A percentile compares a stretch with the other conserved stretches of the same genome.
These are phyloP conservation scores for Sequoiadendron giganteum DNA, from an alignment of 75 land plant genomes.

Conservation along the genomic window DNA sequence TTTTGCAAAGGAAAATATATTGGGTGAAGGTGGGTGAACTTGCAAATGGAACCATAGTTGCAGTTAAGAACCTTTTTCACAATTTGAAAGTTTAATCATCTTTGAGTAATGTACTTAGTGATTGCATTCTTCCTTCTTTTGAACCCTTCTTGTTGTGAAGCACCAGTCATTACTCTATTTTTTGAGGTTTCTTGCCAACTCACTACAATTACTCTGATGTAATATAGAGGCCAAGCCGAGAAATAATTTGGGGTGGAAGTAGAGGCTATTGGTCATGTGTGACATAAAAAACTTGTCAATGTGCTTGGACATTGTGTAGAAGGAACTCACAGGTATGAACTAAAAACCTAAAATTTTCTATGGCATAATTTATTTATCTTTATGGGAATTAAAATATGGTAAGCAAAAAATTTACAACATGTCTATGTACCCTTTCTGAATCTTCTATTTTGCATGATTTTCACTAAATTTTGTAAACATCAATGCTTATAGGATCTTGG, in stretches of 20 bases:
- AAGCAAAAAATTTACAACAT: neutral
- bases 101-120: neutral
- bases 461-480: neutral
- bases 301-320: conserved; percentile 92
- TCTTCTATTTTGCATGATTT: neutral
- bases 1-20: conserved; percentile 60
- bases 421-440: neutral
- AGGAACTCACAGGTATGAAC: conserved; percentile 76
- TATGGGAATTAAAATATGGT: neutral
- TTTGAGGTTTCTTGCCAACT: neutral
- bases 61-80: conserved; percentile 75
- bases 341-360: neutral
- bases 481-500: conserved; percentile 47
- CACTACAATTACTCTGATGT: neutral
- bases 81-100: conserved; percentile 42
- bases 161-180: neutral
- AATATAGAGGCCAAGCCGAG: conserved; percentile 91
- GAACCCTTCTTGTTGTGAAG: too few species aligned
- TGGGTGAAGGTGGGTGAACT: conserved; percentile 73
- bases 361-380: conserved; percentile 6
- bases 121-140: too few species aligned
- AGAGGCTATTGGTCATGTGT: conserved; percentile 91
- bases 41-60: conserved; percentile 67
- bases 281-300: conserved; percentile 90
- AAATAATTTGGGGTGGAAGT: conserved; percentile 94